A percentile compares a stretch with the other conserved stretches of the same genome.
Evolutionary conservation across 768 basidiomycete species (phyloP).

Genomic region (Phlebiopsis flavidoalba): DNA sequence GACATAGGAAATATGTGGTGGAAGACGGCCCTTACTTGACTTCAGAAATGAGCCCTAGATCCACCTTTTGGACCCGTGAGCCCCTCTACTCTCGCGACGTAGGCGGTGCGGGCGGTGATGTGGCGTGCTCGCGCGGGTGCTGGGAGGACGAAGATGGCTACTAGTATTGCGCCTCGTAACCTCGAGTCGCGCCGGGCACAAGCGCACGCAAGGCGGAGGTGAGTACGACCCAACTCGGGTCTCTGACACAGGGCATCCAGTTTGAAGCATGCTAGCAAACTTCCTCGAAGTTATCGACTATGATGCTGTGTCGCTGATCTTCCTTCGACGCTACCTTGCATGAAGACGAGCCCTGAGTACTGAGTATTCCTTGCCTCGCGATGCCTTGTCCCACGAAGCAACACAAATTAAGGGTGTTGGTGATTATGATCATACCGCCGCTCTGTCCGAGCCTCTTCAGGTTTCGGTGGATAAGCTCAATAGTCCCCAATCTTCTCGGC

Average conservation of each 20-base stretch:
- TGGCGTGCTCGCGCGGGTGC: neutral
- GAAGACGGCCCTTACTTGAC: neutral
- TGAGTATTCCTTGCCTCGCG: neutral
- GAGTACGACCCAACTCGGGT: neutral
- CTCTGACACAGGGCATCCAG: neutral
- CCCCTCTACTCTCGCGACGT: neutral
- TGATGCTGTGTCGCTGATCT: neutral
- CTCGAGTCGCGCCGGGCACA: neutral
- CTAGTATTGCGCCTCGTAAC: neutral
- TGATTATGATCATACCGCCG: neutral
- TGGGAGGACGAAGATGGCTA: neutral
- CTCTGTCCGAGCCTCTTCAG: neutral
- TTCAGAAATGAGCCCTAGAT: neutral
- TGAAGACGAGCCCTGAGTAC: no score
- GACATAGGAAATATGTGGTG: no score
- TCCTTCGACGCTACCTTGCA: no score
- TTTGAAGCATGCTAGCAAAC: neutral
- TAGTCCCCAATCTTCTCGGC: neutral
- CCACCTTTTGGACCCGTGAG: neutral
- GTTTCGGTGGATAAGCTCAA: neutral
- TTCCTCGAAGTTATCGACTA: neutral
- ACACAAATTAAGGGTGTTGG: neutral
- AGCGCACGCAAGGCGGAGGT: conserved; percentile 10
- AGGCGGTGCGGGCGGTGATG: neutral
- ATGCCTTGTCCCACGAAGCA: neutral